Base-by-base conservation (phyloP, 805 yeast genomes). In the Cyberlindnera xylosilytica region DNA sequence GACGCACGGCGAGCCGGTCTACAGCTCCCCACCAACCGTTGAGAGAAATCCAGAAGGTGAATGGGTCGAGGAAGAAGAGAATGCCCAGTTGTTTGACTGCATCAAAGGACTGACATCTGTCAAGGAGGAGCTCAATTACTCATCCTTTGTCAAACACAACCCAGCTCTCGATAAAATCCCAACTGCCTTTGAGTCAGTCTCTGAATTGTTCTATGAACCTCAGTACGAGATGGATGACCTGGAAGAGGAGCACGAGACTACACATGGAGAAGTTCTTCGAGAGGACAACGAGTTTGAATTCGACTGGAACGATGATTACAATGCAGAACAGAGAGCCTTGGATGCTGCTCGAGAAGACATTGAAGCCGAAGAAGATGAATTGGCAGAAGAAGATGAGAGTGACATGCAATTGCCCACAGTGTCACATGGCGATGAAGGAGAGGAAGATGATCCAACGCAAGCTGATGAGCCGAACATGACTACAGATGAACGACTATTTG, bases 11-110 rank as follows among this genome's bases (percentile, higher is more conserved):
- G 50, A 74, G 27, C 51, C 53, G 0, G 45, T 54, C 0, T 69
- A 66, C 39, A 44, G 61, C 4, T 48, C 53, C 15, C 42, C 58
- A 18, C 24, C 60, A 20, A 34, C 53, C 48, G 24, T 66, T 4
- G 40, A 51, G 1, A 56, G 79, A 34, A 16, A 20, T 0, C 44
- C 46, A 1, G 35, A 46, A 2, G 53, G 56, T 0, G 31, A 54
- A 3, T 77, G 82, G 82, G 63, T 64, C 15, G 75, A 70, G 15
- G 60, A 66, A 8, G 62, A 60, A 0, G 74, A 70, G 17, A 58
- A 70, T 28, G 39, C 59, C 12, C 44, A 53, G 3, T 45, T 69
- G 42, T 63, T 71, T 18, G 51, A 61, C 1, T 64, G 61, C 28
- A 58, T 57, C 8, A 59, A 56, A 31, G 42, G 43, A 2, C 34